These are phyloP conservation scores for Sanghuangporus sanghuang DNA, from an alignment of 1,284 basidiomycete genomes.

Conservation along the genomic window DNA sequence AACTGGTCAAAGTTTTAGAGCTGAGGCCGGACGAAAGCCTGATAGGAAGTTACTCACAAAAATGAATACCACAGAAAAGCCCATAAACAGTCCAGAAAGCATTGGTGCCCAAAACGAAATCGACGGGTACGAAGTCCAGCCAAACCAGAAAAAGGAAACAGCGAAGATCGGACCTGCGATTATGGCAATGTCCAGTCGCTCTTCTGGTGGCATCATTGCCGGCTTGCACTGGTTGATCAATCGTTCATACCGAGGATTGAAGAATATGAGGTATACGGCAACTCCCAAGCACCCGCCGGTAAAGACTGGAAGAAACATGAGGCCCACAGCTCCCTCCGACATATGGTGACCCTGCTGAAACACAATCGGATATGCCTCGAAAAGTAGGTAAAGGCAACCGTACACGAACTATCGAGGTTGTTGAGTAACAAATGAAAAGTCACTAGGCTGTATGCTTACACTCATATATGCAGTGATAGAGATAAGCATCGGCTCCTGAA, in stretches of 20 bases:
- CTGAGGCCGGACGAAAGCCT: neutral
- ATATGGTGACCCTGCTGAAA: constrained; percentile 50
- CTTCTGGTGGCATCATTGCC: constrained; percentile 60
- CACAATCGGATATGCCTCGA: constrained; percentile 54
- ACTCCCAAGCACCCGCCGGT: constrained; percentile 51
- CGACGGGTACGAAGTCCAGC: constrained; percentile 50
- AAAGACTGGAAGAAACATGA: constrained; percentile 48
- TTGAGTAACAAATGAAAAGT: neutral
- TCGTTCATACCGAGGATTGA: constrained; percentile 48
- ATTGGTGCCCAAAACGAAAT: constrained; percentile 57
- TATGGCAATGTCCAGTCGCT: constrained; percentile 51
- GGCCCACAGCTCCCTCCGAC: constrained; percentile 42
- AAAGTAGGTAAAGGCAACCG: constrained; percentile 39
- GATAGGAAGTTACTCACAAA: constrained; percentile 39
- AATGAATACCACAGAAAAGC: constrained; percentile 51
- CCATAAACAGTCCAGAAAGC: constrained; percentile 44
- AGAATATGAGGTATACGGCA: constrained; percentile 40
- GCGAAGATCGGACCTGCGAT: constrained; percentile 52
- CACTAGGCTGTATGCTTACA: constrained; percentile 21
- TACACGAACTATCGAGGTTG: constrained; percentile 32
- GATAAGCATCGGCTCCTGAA: constrained; percentile 42
- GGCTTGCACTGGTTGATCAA: constrained; percentile 43
- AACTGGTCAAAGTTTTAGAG: constrained; percentile 28
- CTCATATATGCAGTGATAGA: constrained; percentile 43
- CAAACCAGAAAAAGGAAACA: constrained; percentile 65